Base-by-base conservation (phyloP, 768 basidiomycete species). In the Cyclocybe aegerita region DNA sequence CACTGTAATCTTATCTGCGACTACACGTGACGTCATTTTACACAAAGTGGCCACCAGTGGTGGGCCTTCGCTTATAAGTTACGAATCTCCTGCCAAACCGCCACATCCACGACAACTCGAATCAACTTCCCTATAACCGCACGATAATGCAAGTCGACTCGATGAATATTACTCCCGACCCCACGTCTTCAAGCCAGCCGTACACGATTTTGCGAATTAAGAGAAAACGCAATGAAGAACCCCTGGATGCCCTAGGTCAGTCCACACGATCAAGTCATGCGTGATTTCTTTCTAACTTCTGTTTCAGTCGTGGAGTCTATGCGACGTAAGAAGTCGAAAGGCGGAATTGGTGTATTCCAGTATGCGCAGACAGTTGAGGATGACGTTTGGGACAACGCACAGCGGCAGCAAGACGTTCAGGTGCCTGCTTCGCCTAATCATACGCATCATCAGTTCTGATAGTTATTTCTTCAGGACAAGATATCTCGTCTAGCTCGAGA, bases 181-280 rank as follows among this genome's bases (percentile, higher is more conserved):
- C 62, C 43, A 53, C 59, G 34, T 45, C 66, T 33, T 50, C 52
- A 23, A 50, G 58, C 35, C 76, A 76, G 46, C 65, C 80, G 6
- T 86, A 81, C 60, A 87, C 90, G 0, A 85, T 92, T 58, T 66
- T 92, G 31, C 81, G 90, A 31, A 90, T 92, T 67, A 92, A 92
- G 65, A 78, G 90, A 32, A 91, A 90, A 61, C 76, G 90, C 16
- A 86, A 80, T 33, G 90, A 92, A 57, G 90, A 90, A 60, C 87
- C 90, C 33, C 71, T 91, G 41, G 90, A 92, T 69, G 90, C 86
- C 33, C 73, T 92, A 56, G 86, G 90, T 86, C 70, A 58, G 74
- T 65, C 35, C 17, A 40, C 16, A 39, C 23, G 23, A 23, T 23
- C 23, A 23, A 23, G 23, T 23, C 23, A 23, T 23, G 23, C 23